Evolutionary conservation across 352 stramenopile genomes (phyloP).

Genomic region (Globisporangium uncinulatum): DNA sequence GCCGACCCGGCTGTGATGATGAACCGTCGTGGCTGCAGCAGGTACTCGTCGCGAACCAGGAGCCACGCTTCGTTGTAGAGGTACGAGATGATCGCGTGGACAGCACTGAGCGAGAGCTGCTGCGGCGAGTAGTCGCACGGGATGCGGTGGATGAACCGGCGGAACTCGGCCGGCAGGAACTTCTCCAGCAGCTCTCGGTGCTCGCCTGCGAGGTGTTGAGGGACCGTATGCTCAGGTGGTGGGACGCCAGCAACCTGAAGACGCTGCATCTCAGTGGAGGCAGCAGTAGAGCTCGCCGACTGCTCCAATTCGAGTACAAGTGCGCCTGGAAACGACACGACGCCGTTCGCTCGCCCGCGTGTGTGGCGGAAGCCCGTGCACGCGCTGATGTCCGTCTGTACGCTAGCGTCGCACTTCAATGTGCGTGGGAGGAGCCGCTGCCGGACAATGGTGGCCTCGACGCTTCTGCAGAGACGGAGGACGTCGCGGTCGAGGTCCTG

Average conservation of each 20-base stretch:
- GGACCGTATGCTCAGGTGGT: not conserved
- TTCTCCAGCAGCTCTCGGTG: constrained; percentile 26
- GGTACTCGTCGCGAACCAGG: constrained; percentile 31
- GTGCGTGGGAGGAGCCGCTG: not conserved
- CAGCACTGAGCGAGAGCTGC: constrained; percentile 28
- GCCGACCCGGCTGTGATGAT: constrained; percentile 2
- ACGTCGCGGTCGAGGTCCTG: constrained; percentile 40
- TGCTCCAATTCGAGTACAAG: constrained; percentile 10
- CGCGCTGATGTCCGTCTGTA: constrained; percentile 32
- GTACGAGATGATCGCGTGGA: constrained; percentile 41
- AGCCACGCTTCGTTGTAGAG: constrained; percentile 41
- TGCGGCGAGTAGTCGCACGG: constrained; percentile 29
- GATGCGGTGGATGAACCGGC: constrained; percentile 20
- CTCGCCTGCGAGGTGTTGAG: constrained; percentile 8
- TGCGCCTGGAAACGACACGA: constrained; percentile 7
- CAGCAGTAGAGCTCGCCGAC: not conserved
- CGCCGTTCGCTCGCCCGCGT: constrained; percentile 14
- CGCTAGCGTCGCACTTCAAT: not conserved
- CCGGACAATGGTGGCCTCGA: constrained; percentile 27
- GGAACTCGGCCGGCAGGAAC: constrained; percentile 28
- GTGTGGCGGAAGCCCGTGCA: constrained; percentile 15
- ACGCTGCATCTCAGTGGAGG: not conserved
- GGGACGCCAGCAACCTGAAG: not conserved
- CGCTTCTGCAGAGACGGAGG: constrained; percentile 21
- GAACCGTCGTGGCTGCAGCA: constrained; percentile 16